Base-by-base conservation (phyloP, 2,329 filamentous ascomycete genomes). In the Pestalotiopsis sp. region DNA sequence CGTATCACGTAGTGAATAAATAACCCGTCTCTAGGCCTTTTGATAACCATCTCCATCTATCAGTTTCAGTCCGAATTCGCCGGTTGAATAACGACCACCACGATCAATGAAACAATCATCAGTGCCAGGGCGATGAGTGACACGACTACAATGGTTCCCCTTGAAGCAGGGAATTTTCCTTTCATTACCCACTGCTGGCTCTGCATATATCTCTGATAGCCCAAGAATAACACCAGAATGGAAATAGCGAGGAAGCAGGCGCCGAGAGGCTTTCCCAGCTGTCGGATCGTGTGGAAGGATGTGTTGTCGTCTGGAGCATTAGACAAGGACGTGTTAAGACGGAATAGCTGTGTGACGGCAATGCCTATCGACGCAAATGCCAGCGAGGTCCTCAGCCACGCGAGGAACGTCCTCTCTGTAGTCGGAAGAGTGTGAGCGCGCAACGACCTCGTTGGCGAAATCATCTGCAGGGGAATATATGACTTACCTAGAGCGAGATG, bases 301-400 rank as follows among this genome's bases (percentile, higher is more conserved):
- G 77, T 75, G 52, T 81, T 75, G 56, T 81, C 77, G 25, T 76
- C 74, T 70, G 71, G 27, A 72, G 76, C 79, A 52, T 77, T 74
- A 25, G 81, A 76, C 56, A 92, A 82, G 9, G 89, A 86, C 0
- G 90, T 92, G 82, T 95, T 95, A 68, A 96, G 89, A 31, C 93
- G 91, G 82, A 96, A 95, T 62, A 96, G 88, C 78, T 96, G 93
- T 1, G 93, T 95, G 56, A 96, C 88, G 58, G 92, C 93, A 69
- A 96, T 92, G 68, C 93, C 93, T 73, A 96, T 95, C 41, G 89
- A 92, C 12, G 93, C 92, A 76, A 96, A 96, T 27, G 92, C 90
- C 45, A 96, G 86, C 2, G 92, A 94, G 2, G 93, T 96, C 66
- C 93, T 89, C 58, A 96, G 86, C 93, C 93, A 96, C 67, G 93